phyloP scores from a whole-genome alignment of 2,329 filamentous ascomycete species.

The Aspergillus texensis region DNA sequence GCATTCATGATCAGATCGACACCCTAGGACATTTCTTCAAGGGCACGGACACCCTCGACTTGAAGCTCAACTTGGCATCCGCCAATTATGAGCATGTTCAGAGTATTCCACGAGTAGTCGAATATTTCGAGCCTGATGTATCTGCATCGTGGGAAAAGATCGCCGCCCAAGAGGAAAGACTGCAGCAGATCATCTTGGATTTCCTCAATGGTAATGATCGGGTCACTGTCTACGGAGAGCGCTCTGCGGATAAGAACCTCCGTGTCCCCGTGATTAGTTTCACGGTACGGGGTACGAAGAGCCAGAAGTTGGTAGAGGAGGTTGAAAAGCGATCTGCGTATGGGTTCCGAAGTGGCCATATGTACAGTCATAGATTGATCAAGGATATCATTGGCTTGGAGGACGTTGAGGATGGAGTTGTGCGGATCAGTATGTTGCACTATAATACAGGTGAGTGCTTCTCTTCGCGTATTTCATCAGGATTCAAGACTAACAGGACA shows the following conservation, averaged over 20 bases:
- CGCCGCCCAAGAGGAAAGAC: conserved; percentile 59
- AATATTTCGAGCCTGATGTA: conserved; percentile 58
- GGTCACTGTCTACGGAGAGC: conserved; percentile 62
- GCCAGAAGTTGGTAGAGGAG: conserved; percentile 61
- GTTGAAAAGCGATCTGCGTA: conserved; percentile 62
- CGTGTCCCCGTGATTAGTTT: conserved; percentile 71
- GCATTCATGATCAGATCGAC: conserved; percentile 58
- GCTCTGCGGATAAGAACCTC: conserved; percentile 48
- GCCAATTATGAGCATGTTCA: conserved; percentile 72
- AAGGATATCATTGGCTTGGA: conserved; percentile 61
- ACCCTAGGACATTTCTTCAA: conserved; percentile 72
- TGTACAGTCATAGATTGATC: conserved; percentile 68
- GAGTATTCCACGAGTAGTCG: conserved; percentile 61
- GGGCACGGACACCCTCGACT: conserved; percentile 56
- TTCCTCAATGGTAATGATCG: conserved; percentile 59
- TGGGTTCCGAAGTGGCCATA: conserved; percentile 68
- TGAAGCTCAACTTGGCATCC: conserved; percentile 70
- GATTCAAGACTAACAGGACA: neutral
- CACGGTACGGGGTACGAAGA: conserved; percentile 58
- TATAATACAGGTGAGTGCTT: conserved; percentile 66
- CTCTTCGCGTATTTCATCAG: neutral
- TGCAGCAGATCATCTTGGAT: conserved; percentile 62
- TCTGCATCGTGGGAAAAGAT: conserved; percentile 55
- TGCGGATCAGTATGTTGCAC: conserved; percentile 72
- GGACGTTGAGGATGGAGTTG: conserved; percentile 63